Base-by-base conservation (phyloP, 306 rosid species). In the Acacia crassicarpa region DNA sequence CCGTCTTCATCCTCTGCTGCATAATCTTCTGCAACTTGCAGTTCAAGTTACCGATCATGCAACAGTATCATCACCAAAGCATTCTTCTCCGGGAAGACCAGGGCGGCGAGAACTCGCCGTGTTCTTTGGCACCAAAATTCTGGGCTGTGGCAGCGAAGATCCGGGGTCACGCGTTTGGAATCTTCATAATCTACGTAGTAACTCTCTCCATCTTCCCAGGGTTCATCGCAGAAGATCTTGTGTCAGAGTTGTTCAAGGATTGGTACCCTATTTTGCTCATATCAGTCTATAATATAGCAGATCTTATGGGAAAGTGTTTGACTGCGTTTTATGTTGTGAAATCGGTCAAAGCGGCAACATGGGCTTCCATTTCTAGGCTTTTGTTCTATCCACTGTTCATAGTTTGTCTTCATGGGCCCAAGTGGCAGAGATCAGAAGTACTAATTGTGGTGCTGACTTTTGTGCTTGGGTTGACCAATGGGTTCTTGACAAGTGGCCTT, bases 171-270 rank as follows among this genome's bases (percentile, higher is more conserved):
- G 94, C 88, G 46, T 86, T 93, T 33, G 97, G 96, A 54, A 91
- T 95, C 65, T 90, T 93, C 84, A 76, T 87, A 49, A 92, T 87
- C 59, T 93, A 95, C 44, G 76, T 88, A 7, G 98, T 95, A 84
- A 95, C 98, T 17, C 85, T 95, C 32, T 95, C 99, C 3, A 93
- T 95, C 22, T 95, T 95, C 72, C 99, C 99, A 4, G 99, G 99
- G 75, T 93, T 87, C 44, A 85, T 95, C 43, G 94, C 99, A 0
- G 99, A 95, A 86, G 87, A 92, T 85, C 81, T 93, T 1, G 80
- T 87, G 58, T 95, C 98, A 67, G 80, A 89, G 78, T 23, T 87
- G 85, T 86, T 95, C 46, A 84, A 77, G 83, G 97, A 93, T 85
- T 95, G 99, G 98, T 95, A 95, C 65, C 99, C 99, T 27, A 92